Conservation (phyloP, 2,329 filamentous ascomycete genomes). For the Graphilbum sp. region DNA sequence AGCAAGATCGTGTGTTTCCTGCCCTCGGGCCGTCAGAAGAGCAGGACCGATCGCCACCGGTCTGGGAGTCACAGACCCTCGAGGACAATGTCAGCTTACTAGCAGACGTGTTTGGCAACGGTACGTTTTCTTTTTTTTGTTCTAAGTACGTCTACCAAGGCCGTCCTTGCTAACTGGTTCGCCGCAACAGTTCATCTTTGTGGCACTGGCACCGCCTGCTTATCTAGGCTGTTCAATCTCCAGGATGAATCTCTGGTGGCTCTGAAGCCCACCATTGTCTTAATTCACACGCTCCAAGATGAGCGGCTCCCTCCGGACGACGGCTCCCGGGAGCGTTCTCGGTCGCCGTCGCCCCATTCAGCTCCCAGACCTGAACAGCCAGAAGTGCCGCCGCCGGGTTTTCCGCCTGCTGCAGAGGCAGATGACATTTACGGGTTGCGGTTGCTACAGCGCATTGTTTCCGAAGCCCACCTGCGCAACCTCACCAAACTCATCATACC, state of each 20-base stretch:
- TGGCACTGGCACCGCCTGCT: conserved; percentile 33
- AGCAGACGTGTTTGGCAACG: conserved; percentile 36
- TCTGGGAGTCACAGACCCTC: conserved; percentile 22
- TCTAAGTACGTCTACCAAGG: too few relatives aligned
- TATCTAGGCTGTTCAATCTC: conserved; percentile 34
- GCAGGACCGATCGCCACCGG: neutral
- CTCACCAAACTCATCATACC: conserved; percentile 40
- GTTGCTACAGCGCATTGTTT: conserved; percentile 38
- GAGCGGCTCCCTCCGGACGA: conserved; percentile 23
- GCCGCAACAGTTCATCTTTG: conserved; percentile 35
- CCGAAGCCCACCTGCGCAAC: conserved; percentile 38
- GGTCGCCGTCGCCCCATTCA: conserved; percentile 28
- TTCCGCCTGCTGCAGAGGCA: too few relatives aligned
- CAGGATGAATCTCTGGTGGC: conserved; percentile 35
- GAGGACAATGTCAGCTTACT: conserved; percentile 31
- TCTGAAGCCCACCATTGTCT: conserved; percentile 37
- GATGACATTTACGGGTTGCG: conserved; percentile 38
- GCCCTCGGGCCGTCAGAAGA: conserved; percentile 10
- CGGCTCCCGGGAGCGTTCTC: conserved; percentile 6
- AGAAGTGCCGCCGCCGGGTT: conserved; percentile 13
- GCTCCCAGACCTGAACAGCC: conserved; percentile 17
- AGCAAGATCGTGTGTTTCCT: conserved; percentile 28
- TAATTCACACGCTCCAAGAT: conserved; percentile 39
- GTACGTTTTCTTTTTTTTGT: too few relatives aligned
- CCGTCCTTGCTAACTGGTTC: too few relatives aligned